These are phyloP conservation scores for Cucurbitaria berberidis DNA, from an alignment of 2,329 filamentous ascomycete species.

Conservation along the genomic window DNA sequence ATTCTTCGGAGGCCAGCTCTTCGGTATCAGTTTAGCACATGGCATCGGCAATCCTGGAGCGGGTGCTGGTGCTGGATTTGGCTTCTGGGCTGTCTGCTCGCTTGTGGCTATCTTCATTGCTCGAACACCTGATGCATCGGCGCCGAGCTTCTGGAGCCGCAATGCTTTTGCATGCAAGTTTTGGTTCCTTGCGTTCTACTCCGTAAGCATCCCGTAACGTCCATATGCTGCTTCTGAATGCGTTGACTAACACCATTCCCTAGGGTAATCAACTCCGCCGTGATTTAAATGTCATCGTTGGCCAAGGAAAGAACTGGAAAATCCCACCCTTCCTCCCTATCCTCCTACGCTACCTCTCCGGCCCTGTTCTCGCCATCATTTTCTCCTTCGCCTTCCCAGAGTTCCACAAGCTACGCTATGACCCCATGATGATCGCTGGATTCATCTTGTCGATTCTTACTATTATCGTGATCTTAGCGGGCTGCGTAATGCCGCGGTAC, in stretches of 20 bases:
- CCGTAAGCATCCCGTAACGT: slow-evolving; percentile 50
- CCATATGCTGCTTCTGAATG: not conserved
- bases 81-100: slow-evolving; percentile 56
- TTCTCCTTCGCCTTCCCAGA: slow-evolving; percentile 45
- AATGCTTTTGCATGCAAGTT: slow-evolving; percentile 51
- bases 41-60: slow-evolving; percentile 49
- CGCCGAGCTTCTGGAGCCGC: slow-evolving; percentile 52
- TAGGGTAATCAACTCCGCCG: slow-evolving; percentile 55
- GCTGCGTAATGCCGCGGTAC: slow-evolving; percentile 61
- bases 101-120: slow-evolving; percentile 51
- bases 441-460: slow-evolving; percentile 42
- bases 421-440: slow-evolving; percentile 46
- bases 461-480: slow-evolving; percentile 56
- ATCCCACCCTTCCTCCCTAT: slow-evolving; percentile 61
- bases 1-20: slow-evolving; percentile 60
- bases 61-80: slow-evolving; percentile 61
- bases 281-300: slow-evolving; percentile 63
- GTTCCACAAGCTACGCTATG: slow-evolving; percentile 39
- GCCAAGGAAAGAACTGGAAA: slow-evolving; percentile 61
- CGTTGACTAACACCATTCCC: not conserved
- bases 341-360: slow-evolving; percentile 47
- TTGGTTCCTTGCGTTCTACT: slow-evolving; percentile 64
- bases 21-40: slow-evolving; percentile 60
- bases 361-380: slow-evolving; percentile 43
- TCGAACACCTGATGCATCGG: slow-evolving; percentile 51